Conservation (phyloP, 1,284 basidiomycete genomes). For the Microstroma glucosiphilum region DNA sequence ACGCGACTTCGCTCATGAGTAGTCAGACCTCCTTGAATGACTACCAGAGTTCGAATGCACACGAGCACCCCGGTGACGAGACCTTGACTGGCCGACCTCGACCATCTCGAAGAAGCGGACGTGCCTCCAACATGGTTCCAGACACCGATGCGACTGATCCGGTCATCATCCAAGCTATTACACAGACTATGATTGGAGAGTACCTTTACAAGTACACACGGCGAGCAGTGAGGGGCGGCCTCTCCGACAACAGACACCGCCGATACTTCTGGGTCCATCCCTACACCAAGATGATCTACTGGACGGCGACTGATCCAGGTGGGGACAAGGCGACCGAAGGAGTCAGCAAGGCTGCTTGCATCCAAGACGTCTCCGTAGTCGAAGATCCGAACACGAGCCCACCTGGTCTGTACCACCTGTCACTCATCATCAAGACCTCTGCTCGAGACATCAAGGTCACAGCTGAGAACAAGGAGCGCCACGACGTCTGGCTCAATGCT, state of each 20-base stretch:
- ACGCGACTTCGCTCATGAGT: not conserved
- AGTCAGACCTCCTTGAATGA: conserved; percentile 24
- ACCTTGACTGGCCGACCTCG: conserved; percentile 12
- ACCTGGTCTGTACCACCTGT: conserved; percentile 84
- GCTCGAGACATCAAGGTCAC: conserved; percentile 97
- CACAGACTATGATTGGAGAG: conserved; percentile 99
- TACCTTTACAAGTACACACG: conserved; percentile 97
- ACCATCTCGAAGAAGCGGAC: too few relatives aligned
- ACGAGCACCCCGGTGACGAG: conserved; percentile 19
- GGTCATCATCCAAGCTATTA: conserved; percentile 74
- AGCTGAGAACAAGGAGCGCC: conserved; percentile 82
- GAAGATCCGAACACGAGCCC: conserved; percentile 89
- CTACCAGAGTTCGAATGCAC: conserved; percentile 23
- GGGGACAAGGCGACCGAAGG: conserved; percentile 78
- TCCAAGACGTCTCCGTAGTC: conserved; percentile 81
- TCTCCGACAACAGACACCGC: conserved; percentile 82
- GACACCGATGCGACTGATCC: conserved; percentile 30
- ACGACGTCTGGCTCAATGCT: conserved; percentile 85
- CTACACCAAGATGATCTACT: conserved; percentile 95
- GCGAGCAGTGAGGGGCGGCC: conserved; percentile 78
- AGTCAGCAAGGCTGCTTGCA: conserved; percentile 95
- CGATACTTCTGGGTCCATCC: conserved; percentile 99
- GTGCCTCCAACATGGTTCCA: not conserved
- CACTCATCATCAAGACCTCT: conserved; percentile 83
- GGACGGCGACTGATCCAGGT: conserved; percentile 90